Conservation (phyloP, 2,329 filamentous ascomycete species). For the Colletotrichum simmondsii region DNA sequence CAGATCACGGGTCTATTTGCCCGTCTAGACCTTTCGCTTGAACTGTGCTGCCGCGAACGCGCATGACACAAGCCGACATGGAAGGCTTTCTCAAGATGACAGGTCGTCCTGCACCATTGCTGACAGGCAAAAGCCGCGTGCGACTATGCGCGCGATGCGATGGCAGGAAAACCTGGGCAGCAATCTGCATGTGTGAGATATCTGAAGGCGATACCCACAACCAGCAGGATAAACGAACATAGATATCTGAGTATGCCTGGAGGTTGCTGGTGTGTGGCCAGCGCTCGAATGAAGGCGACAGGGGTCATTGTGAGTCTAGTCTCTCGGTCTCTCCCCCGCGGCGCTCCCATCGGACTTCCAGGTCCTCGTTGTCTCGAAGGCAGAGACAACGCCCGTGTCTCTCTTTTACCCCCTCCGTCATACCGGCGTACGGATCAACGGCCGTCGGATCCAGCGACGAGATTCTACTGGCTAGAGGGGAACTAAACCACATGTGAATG, state of each 20-base stretch:
- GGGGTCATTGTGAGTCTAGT: constrained; percentile 1
- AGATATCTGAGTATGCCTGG: background rate
- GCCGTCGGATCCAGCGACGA: background rate
- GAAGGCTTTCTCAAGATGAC: background rate
- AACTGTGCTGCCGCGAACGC: background rate
- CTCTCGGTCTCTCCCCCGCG: constrained; percentile 1
- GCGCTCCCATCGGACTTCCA: background rate
- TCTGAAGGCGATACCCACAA: background rate
- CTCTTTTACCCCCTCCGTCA: background rate
- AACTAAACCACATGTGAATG: constrained; percentile 16
- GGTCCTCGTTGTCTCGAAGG: background rate
- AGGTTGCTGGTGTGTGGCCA: background rate
- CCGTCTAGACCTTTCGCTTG: background rate
- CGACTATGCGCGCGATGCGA: background rate
- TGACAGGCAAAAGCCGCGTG: background rate
- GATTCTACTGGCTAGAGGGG: background rate
- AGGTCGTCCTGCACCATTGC: background rate
- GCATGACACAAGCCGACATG: background rate
- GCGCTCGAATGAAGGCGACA: constrained; percentile 1
- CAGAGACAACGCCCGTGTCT: background rate
- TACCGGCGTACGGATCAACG: background rate
- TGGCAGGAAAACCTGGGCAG: background rate
- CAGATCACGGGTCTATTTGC: background rate
- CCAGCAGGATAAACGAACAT: background rate
- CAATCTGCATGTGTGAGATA: background rate